These are phyloP conservation scores for Detonula confervacea DNA, from an alignment of 352 stramenopile genomes.

Conservation along the genomic window DNA sequence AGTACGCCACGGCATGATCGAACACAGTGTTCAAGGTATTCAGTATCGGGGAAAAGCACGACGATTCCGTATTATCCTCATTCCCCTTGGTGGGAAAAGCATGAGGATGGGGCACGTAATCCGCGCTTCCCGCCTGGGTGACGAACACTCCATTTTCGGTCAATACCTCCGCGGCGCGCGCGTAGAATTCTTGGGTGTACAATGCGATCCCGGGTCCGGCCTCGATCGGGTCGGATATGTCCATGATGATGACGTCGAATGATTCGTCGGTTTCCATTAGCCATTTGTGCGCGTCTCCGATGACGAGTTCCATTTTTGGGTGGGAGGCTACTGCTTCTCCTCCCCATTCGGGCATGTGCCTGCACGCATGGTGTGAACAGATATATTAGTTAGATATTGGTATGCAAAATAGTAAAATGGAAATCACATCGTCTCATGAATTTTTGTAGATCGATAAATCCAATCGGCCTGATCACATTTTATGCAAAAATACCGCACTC, in stretches of 20 bases:
- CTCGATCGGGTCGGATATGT: slow-evolving; percentile 94
- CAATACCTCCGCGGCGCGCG: slow-evolving; percentile 81
- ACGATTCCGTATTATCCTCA: slow-evolving; percentile 77
- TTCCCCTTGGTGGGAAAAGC: not conserved
- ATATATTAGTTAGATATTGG: not conserved
- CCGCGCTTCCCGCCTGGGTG: slow-evolving; percentile 91
- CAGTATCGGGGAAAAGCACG: slow-evolving; percentile 93
- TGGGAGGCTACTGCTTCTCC: slow-evolving; percentile 88
- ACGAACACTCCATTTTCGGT: slow-evolving; percentile 87
- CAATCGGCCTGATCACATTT: no score
- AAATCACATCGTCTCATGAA: not conserved
- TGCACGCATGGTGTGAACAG: slow-evolving; percentile 43
- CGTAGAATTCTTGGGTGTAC: slow-evolving; percentile 92
- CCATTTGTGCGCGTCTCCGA: slow-evolving; percentile 91
- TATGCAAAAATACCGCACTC: not conserved
- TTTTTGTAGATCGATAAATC: no score
- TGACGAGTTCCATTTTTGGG: slow-evolving; percentile 90
- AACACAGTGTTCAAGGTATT: slow-evolving; percentile 92
- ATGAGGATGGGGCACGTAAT: slow-evolving; percentile 84
- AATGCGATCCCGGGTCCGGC: slow-evolving; percentile 90
- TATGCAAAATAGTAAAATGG: no score
- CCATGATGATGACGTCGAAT: slow-evolving; percentile 96
- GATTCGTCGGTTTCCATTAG: slow-evolving; percentile 80
- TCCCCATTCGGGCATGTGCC: slow-evolving; percentile 91
- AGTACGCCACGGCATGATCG: slow-evolving; percentile 91